phyloP scores from a whole-genome alignment of 176 grass and related monocot genomes.

The Aegilops speltoides region DNA sequence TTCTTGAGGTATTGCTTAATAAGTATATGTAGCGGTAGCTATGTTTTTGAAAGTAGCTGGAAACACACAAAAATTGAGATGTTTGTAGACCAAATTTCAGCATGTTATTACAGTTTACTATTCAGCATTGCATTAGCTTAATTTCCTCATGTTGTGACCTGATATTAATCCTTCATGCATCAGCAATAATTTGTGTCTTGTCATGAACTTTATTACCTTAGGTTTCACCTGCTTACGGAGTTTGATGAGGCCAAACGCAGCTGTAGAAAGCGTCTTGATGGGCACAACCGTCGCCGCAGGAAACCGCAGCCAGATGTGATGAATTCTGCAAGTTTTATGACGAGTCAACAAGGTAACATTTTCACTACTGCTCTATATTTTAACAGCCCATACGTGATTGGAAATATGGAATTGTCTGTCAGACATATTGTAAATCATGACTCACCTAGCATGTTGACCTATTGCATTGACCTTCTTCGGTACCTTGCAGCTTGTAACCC shows the following conservation, averaged over 20 bases:
- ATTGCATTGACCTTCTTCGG: slow-evolving; percentile 2
- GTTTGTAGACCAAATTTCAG: neutral
- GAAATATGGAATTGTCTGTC: neutral
- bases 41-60: neutral
- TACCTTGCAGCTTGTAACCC: neutral
- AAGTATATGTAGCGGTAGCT: neutral
- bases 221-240: slow-evolving; percentile 87
- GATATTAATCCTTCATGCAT: neutral
- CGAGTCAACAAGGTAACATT: slow-evolving; percentile 67
- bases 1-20: neutral
- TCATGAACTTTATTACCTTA: slow-evolving; percentile 19
- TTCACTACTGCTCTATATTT: neutral
- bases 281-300: slow-evolving; percentile 85
- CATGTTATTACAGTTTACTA: neutral
- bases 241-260: slow-evolving; percentile 91
- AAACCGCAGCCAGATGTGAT: slow-evolving; percentile 69
- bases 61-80: neutral
- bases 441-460: neutral
- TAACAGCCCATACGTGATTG: neutral
- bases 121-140: slow-evolving; percentile 12
- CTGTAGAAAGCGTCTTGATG: slow-evolving; percentile 91
- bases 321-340: slow-evolving; percentile 56
- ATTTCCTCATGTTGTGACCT: neutral
- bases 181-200: neutral
- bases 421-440: neutral